Evolutionary conservation across 108 stramenopile genomes (phyloP).

Genomic region (Cyclotella sp.): DNA sequence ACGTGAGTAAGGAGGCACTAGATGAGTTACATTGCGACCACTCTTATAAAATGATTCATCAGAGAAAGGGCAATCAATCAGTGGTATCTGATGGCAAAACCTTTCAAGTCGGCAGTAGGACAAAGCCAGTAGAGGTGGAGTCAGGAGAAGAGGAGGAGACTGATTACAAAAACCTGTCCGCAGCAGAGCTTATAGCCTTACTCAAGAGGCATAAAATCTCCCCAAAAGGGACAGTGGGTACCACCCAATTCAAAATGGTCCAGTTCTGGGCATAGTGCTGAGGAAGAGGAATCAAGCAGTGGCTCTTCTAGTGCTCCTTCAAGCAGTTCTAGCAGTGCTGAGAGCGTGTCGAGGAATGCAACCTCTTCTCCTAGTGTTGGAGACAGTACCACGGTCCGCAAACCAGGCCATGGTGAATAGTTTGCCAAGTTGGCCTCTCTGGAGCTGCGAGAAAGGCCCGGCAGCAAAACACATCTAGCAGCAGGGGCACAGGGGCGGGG

Average conservation of each 20-base stretch:
- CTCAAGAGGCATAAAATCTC: background rate
- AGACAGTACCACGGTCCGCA: background rate
- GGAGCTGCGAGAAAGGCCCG: slow-evolving; percentile 11
- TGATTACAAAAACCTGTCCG: background rate
- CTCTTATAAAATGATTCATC: background rate
- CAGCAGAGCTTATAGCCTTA: background rate
- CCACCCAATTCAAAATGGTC: background rate
- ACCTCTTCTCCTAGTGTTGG: slow-evolving; percentile 6
- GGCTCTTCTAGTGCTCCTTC: too few relatives aligned
- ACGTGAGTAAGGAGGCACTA: background rate
- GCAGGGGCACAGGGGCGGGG: background rate
- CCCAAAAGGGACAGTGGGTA: background rate
- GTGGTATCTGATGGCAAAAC: too few relatives aligned
- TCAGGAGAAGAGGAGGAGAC: background rate
- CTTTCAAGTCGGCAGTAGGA: background rate
- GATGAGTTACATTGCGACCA: slow-evolving; percentile 11
- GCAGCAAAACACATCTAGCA: background rate
- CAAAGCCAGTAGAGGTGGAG: background rate
- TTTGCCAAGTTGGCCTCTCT: slow-evolving; percentile 9
- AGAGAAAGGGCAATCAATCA: background rate
- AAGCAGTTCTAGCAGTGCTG: too few relatives aligned
- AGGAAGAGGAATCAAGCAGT: background rate
- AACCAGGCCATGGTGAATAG: slow-evolving; percentile 11
- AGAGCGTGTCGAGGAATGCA: too few relatives aligned
- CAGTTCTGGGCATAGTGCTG: background rate